Conservation (phyloP, 371 early-diverging fungal genomes). For the Rhizopus sp. region DNA sequence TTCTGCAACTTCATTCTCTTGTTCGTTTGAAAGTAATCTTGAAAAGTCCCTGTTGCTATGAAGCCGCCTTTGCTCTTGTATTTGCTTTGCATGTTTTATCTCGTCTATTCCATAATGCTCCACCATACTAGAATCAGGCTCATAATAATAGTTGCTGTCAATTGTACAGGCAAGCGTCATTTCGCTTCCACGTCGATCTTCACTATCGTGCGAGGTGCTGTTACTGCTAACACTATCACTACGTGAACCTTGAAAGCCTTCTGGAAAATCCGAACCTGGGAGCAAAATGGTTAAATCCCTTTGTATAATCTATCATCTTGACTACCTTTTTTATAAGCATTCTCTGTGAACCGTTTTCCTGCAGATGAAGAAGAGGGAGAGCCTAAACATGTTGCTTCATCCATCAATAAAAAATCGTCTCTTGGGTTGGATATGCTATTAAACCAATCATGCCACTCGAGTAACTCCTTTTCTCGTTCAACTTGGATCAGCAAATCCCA, state of each 20-base stretch:
- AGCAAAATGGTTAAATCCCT: neutral
- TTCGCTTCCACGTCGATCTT: constrained; percentile 19
- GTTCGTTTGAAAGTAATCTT: neutral
- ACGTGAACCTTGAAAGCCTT: neutral
- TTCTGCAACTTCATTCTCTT: neutral
- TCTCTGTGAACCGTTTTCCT: neutral
- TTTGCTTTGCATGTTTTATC: constrained; percentile 2
- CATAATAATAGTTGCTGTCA: constrained; percentile 11
- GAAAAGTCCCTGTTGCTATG: too few relatives aligned
- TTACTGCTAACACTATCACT: neutral
- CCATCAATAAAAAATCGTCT: constrained; percentile 3
- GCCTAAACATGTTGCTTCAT: constrained; percentile 4
- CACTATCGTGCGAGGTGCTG: neutral
- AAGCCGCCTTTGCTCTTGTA: constrained; percentile 7
- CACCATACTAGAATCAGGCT: neutral
- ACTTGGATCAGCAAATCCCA: constrained; percentile 55
- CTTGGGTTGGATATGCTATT: constrained; percentile 11
- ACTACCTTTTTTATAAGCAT: constrained; percentile 2
- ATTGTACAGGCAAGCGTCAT: constrained; percentile 15
- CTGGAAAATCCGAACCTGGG: too few relatives aligned
- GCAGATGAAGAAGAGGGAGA: neutral
- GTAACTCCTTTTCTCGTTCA: constrained; percentile 38
- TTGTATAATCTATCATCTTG: neutral
- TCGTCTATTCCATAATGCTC: constrained; percentile 11
- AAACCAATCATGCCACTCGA: constrained; percentile 49